Percentiles rank a stretch among this genome's conserved stretches.
Conservation (phyloP, 1,284 basidiomycete genomes). For the Puccinia polysora region DNA sequence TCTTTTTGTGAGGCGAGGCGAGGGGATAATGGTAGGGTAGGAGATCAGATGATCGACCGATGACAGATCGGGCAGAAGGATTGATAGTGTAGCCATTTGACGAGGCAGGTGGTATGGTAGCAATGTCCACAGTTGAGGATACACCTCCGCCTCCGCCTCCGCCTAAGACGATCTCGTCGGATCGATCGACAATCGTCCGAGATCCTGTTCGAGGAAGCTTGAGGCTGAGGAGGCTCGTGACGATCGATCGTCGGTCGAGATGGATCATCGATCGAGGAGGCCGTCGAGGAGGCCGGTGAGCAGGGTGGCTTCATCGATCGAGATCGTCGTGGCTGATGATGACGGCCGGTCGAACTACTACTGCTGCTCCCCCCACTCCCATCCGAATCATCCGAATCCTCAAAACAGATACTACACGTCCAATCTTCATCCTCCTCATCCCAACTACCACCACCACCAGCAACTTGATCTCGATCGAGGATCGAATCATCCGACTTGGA, state of each 20-base stretch:
- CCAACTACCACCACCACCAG: background rate
- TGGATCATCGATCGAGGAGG: background rate
- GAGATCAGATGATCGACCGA: slow-evolving; percentile 20
- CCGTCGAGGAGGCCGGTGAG: background rate
- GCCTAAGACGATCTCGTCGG: background rate
- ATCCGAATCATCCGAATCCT: slow-evolving; percentile 9
- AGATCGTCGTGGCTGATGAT: background rate
- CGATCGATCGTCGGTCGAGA: too few relatives aligned
- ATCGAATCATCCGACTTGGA: background rate
- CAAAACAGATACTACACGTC: slow-evolving; percentile 42
- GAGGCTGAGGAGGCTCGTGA: too few relatives aligned
- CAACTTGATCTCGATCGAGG: background rate
- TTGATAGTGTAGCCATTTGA: slow-evolving; percentile 43
- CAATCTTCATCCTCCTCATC: slow-evolving; percentile 20
- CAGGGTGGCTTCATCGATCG: background rate
- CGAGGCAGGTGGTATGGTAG: slow-evolving; percentile 36
- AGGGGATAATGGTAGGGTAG: too few relatives aligned
- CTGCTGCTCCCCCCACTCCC: background rate
- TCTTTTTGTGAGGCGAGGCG: too few relatives aligned
- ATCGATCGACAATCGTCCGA: background rate
- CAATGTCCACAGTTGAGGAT: slow-evolving; percentile 20
- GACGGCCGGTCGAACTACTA: too few relatives aligned
- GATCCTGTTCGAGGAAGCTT: background rate
- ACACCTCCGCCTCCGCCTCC: slow-evolving; percentile 5
- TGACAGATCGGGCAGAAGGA: slow-evolving; percentile 43